Base-by-base conservation (phyloP, 2,329 filamentous ascomycete genomes). In the Sphaerostilbella broomeana region DNA sequence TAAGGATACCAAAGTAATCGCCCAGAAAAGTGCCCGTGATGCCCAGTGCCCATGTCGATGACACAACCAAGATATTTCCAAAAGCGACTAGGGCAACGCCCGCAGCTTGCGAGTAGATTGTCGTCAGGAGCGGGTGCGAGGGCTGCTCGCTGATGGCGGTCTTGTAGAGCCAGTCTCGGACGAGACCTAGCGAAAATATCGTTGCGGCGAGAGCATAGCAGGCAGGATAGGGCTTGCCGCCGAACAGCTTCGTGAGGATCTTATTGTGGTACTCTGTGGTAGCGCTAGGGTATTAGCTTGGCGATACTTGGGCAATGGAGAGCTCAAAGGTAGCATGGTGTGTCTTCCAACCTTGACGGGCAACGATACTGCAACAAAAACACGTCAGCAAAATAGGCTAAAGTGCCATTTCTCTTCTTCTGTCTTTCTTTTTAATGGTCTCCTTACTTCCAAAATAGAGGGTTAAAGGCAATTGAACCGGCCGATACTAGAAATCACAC, bases 381-480 rank as follows among this genome's bases (percentile, higher is more conserved):
- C 39, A 31, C 40, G 57, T 71, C 56, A 70, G 65, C 47, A 40
- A 35, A 13, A 16, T n/a, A n/a, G n/a, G n/a, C n/a, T n/a, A n/a
- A n/a, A n/a, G n/a, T n/a, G n/a, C n/a, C n/a, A n/a, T n/a, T n/a
- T n/a, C n/a, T n/a, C n/a, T n/a, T n/a, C n/a, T n/a, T n/a, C n/a
- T n/a, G n/a, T n/a, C n/a, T n/a, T n/a, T n/a, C n/a, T n/a, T 32
- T 29, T 36, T 28, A 39, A 30, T n/a, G 13, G 12, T 15, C 31
- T 13, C 75, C 86, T 72, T 74, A 95, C 89, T 98, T 98, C 92
- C 92, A 98, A 65, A 95, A 97, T n/a, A 92, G 82, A 16, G 92
- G 92, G 65, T 98, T 98, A 67, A 98, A 97, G 34, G 82, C 75
- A 65, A 98, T 94, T 38, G 85, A 77, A 40, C 72, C 73, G 33